Base-by-base conservation (phyloP, 2,329 filamentous ascomycete species). In the Didymella segeticola region DNA sequence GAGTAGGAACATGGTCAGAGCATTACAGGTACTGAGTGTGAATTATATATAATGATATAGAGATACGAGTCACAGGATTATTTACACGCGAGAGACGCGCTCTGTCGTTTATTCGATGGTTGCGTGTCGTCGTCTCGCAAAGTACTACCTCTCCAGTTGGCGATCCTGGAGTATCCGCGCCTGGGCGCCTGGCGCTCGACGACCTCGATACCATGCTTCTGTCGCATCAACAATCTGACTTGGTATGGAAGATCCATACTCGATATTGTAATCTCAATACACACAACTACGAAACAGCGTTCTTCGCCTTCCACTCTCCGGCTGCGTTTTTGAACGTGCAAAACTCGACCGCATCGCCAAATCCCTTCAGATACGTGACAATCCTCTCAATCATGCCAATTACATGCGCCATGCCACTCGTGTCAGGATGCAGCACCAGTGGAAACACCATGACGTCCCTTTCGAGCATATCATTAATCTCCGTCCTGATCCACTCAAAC, bases 391-490 rank as follows among this genome's bases (percentile, higher is more conserved):
- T 60, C 82, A 84, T 84, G 0, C 82, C 82, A 62, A 85, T 80
- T 1, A 86, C 78, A 75, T 86, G 84, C 39, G 83, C 82, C 81
- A 85, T 83, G 0, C 83, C 83, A 63, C 79, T 83, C 3, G 81
- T 85, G 71, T 85, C 83, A 0, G 83, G 83, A 71, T 85, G 83
- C 62, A 85, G 66, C 2, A 85, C 70, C 15, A 85, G 64, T 15
- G 80, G 79, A 46, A 84, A 84, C 0, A 84, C 69, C 25, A 77
- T 73, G 66, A 66, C 65, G 43, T 55, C 68, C 43, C 67, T 67
- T 23, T 69, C 62, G 1, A 62, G 63, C 56, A 75, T 69, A 12
- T 77, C 68, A 46, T 69, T 68, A 53, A 77, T 61, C 61, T 79
- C 77, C 3, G 56, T 56, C 33, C 62, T 53, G n/a, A 86, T 72